These are phyloP conservation scores for Stephania yunnanensis DNA, from an alignment of 164 flowering plant species.

Conservation along the genomic window DNA sequence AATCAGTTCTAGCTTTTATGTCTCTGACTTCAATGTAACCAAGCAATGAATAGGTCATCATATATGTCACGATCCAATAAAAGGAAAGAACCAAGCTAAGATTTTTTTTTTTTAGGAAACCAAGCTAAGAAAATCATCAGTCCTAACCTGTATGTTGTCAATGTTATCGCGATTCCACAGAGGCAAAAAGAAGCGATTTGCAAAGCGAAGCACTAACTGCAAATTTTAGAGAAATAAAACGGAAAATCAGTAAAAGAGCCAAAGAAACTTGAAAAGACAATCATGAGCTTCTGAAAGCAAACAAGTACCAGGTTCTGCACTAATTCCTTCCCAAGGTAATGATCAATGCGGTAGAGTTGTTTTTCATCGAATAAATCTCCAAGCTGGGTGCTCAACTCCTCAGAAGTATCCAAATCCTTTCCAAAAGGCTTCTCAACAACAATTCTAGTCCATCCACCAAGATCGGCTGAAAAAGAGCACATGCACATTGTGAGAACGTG, in stretches of 20 bases:
- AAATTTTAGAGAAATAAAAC: constrained; percentile 9
- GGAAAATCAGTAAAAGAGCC: background rate
- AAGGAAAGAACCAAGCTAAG: background rate
- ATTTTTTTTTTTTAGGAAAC: background rate
- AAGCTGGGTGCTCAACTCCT: constrained; percentile 78
- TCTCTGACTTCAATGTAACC: too few species aligned
- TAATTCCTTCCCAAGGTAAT: constrained; percentile 95
- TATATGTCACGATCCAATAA: background rate
- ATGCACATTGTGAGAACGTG: background rate
- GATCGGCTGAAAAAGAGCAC: constrained; percentile 60
- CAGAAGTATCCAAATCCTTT: constrained; percentile 80
- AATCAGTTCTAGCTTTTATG: too few species aligned
- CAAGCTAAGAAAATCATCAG: background rate
- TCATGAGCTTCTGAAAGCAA: background rate
- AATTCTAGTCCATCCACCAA: constrained; percentile 96
- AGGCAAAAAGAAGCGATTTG: constrained; percentile 72
- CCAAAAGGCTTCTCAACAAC: constrained; percentile 99
- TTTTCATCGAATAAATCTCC: constrained; percentile 89
- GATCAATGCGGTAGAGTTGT: constrained; percentile 96
- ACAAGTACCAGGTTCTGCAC: constrained; percentile 91
- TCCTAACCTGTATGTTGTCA: constrained; percentile 59
- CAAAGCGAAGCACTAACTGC: constrained; percentile 83
- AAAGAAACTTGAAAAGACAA: background rate
- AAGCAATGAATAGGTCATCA: background rate
- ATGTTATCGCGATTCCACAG: constrained; percentile 80